A percentile compares a stretch with the other conserved stretches of the same genome.
Evolutionary conservation across 176 grass and related monocot genomes (phyloP).

Genomic region (Aechmea fasciata): DNA sequence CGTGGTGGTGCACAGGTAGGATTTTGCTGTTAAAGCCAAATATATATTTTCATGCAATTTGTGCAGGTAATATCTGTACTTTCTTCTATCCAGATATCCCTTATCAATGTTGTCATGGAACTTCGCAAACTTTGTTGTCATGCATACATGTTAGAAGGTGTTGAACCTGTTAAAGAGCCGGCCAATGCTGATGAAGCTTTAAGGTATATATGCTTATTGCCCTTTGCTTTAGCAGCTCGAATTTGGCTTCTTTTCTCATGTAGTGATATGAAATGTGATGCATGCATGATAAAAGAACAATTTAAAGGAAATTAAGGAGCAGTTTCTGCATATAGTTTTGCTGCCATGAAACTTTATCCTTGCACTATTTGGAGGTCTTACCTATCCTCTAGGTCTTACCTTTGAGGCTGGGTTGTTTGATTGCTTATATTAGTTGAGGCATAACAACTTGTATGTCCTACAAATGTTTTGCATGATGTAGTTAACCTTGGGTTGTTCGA

Average conservation of each 20-base stretch:
- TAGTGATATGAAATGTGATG: neutral
- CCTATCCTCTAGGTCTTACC: no score
- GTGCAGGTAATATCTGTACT: slow-evolving; percentile 15
- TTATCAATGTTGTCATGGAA: slow-evolving; percentile 99
- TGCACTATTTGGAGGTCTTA: no score
- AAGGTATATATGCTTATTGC: slow-evolving; percentile 48
- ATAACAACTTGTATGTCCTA: no score
- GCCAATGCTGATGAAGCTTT: slow-evolving; percentile 75
- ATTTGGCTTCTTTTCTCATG: slow-evolving; percentile 10
- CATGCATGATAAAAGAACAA: no score
- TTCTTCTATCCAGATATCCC: slow-evolving; percentile 64
- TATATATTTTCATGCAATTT: neutral
- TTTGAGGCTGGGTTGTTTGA: no score
- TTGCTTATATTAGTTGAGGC: no score
- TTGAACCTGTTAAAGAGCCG: slow-evolving; percentile 72
- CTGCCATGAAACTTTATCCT: no score
- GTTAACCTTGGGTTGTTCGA: no score
- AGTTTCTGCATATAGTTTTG: no score
- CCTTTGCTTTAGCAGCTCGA: slow-evolving; percentile 1
- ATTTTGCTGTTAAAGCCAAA: slow-evolving; percentile 15
- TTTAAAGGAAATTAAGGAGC: no score
- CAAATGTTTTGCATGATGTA: no score
- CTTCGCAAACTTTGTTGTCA: slow-evolving; percentile 98
- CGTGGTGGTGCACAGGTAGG: slow-evolving; percentile 83
- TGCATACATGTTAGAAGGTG: slow-evolving; percentile 85